Base-by-base conservation (phyloP, 2,329 filamentous ascomycete species). In the Ascosphaera apis region DNA sequence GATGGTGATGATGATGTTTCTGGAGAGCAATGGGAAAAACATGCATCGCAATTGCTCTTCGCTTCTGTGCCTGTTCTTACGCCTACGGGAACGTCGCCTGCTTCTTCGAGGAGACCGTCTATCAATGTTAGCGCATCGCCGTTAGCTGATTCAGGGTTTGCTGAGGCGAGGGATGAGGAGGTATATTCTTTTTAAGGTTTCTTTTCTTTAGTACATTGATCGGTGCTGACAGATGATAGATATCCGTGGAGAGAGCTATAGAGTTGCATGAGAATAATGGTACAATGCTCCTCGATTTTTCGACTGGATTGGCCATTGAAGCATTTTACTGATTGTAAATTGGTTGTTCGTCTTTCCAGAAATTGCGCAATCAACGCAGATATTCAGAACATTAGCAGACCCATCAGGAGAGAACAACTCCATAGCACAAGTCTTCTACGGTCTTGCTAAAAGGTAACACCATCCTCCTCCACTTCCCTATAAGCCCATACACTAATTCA, bases 341-440 rank as follows among this genome's bases (percentile, higher is more conserved):
- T n/a, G n/a, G n/a, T n/a, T 3, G 12, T 30, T n/a, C 36, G n/a
- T 27, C 28, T 34, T 25, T 34, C 25, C 44, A 66, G 67, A 88
- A 41, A 65, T 92, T 38, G 69, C 72, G 47, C 59, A 65, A 48
- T 88, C 83, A 36, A 93, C 88, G n/a, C 61, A 63, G 36, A 70
- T 95, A 56, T 98, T 98, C 57, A 78, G 72, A 18, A 63, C 66
- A 40, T 63, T 98, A 45, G 88, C 88, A 36, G 76, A 92, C 52
- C 80, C 80, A 0, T 65, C 72, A 37, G 83, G 81, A 16, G 71
- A 76, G 35, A 92, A 93, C 52, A 92, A 95, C 56, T 80, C 88
- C 30, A 65, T 98, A 43, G 88, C 82, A 48, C 86, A 98, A 58
- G 88, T 98, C 25, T 67, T 98, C 36, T 98, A 92, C 52, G 88